Percentiles rank a stretch among this genome's conserved stretches.
phyloP scores from a whole-genome alignment of 106 monocot genomes.

The Platanthera guangdongensis region DNA sequence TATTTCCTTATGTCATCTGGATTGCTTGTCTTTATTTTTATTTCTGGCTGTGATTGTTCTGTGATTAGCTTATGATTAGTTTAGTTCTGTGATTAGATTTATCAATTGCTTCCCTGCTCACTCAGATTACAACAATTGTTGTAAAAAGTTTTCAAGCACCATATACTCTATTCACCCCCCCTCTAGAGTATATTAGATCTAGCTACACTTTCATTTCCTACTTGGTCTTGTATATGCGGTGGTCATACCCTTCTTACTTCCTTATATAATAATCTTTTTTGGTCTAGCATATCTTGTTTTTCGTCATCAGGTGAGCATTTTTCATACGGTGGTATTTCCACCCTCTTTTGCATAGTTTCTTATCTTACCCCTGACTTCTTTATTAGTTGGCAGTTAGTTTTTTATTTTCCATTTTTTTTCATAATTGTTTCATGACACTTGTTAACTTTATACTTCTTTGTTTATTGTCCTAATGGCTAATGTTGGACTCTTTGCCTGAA shows the following conservation, averaged over 20 bases:
- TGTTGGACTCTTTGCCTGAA: not conserved
- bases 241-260: slow-evolving; percentile 66
- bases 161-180: too few relatives aligned
- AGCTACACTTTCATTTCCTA: too few relatives aligned
- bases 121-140: too few relatives aligned
- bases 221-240: slow-evolving; percentile 78
- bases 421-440: not conserved
- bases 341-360: not conserved
- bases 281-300: slow-evolving; percentile 53
- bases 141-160: too few relatives aligned
- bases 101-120: too few relatives aligned
- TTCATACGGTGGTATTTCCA: not conserved
- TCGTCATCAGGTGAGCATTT: slow-evolving; percentile 57
- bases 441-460: not conserved
- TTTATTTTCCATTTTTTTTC: not conserved
- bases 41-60: too few relatives aligned
- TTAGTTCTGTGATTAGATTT: too few relatives aligned
- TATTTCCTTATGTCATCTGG: too few relatives aligned
- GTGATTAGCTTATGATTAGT: too few relatives aligned
- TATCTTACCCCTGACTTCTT: not conserved
- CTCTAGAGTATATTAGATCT: too few relatives aligned
- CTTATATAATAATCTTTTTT: slow-evolving; percentile 68
- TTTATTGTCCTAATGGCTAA: not conserved
- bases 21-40: too few relatives aligned
- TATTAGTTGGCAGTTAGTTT: not conserved